Conservation (phyloP, 1,284 basidiomycete species). For the Trametes polyzona region DNA sequence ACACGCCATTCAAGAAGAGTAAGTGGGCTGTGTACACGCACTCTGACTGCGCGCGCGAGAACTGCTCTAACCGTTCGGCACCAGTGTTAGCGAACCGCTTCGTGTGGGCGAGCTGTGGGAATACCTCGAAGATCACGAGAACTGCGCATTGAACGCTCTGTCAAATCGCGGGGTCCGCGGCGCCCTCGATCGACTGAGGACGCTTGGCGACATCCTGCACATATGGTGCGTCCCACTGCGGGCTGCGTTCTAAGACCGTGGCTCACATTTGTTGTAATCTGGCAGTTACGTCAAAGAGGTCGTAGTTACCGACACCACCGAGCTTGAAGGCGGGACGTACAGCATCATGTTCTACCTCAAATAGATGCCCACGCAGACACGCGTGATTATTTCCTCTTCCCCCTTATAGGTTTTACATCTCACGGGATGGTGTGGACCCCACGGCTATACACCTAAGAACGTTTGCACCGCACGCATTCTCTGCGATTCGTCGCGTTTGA, state of each 20-base stretch:
- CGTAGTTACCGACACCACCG: not conserved
- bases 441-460: too few relatives aligned
- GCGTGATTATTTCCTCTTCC: not conserved
- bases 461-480: too few relatives aligned
- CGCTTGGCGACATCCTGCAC: not conserved
- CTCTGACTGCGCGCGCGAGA: not conserved
- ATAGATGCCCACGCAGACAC: not conserved
- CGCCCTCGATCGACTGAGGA: not conserved
- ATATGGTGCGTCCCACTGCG: not conserved
- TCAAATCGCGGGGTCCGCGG: not conserved
- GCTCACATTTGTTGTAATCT: not conserved
- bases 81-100: not conserved
- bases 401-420: too few relatives aligned
- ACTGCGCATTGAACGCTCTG: not conserved
- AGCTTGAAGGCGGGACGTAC: not conserved
- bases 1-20: not conserved
- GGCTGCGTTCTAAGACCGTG: too few relatives aligned
- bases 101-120: not conserved
- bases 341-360: conserved; percentile 1
- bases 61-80: too few relatives aligned
- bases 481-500: too few relatives aligned
- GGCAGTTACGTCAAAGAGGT: not conserved
- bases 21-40: not conserved
- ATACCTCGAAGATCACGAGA: not conserved
- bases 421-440: too few relatives aligned